Base-by-base conservation (phyloP, 1,284 basidiomycete genomes). In the Austroboletus niveus region DNA sequence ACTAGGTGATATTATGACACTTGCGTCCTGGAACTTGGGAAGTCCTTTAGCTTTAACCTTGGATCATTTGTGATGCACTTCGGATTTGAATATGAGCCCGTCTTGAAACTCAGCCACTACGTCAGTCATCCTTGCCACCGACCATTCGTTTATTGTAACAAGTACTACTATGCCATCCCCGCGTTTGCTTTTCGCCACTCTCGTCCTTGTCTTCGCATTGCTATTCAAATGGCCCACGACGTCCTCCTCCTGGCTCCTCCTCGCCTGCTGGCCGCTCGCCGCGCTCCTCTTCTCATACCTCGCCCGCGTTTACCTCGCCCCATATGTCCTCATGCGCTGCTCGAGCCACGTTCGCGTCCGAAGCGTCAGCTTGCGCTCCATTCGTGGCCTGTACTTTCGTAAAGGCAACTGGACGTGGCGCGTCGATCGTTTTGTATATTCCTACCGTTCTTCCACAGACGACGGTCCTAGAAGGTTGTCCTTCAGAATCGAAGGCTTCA, bases 311-410 rank as follows among this genome's bases (percentile, higher is more conserved):
- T 85, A 84, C 63, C 71, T 89, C 52, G 75, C 79, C 2, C 87
- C 87, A 48, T 82, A 78, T 64, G 67, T 85, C 41, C 73, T 89
- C 27, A 72, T 75, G 44, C 74, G 75, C 38, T 69, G 82, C 51
- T 85, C 84, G 10, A 76, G 74, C 44, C 84, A 81, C 57, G 71
- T 89, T 53, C 81, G 81, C 20, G 75, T 88, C 30, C 78, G 82
- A 40, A 88, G 84, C 61, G 76, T 89, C 51, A 89, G 88, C 63
- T 70, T 87, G 40, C 79, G 85, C 48, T 90, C 88, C 24, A 81
- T 90, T 56, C 81, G 85, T 43, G 87, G 88, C 24, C 72, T 90
- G 35, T 88, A 85, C 68, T 76, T 88, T 52, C 76, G 79, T 45
- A 73, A 72, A 39, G 80, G 82, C 39, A 69, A 65, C 47, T 71